Base-by-base conservation (phyloP, 2,329 filamentous ascomycete species). In the Monilinia polystroma region DNA sequence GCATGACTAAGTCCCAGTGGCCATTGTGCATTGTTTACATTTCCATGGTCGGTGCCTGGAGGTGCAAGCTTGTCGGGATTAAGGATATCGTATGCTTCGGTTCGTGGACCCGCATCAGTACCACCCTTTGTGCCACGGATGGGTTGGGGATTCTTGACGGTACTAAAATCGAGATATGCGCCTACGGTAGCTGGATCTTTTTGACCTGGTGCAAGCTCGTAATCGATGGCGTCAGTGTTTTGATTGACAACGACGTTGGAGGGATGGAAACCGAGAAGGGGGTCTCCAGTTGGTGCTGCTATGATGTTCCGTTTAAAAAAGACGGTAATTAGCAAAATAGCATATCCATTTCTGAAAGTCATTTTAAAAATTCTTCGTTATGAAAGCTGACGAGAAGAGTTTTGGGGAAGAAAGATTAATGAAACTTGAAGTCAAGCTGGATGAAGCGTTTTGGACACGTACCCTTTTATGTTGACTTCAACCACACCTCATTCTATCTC, bases 11-110 rank as follows among this genome's bases (percentile, higher is more conserved):
- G 63, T 4, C 70, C 70, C 26, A 72, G n/a, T 81, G 85, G 87
- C 90, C 90, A 92, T 68, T 88, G 83, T 84, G 92, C 87, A 77
- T 91, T 92, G 62, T 83, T 79, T 75, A 92, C 81, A 71, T 84
- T 85, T 47, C 90, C 90, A 76, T 88, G 85, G 73, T 93, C 90
- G 7, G 90, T 92, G 74, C 85, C 87, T 0, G 90, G 90, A 23
- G 90, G 89, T 26, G 90, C 84, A 52, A 92, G 81, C 54, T 91
- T 79, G 76, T 92, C 89, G 0, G 90, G 89, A 75, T 86, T 89
- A 78, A 92, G 86, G 56, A 86, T 82, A 64, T 90, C 86, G 29
- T 90, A 86, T 62, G 85, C 85, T 68, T 80, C 81, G 76, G 92
- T 93, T 76, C 87, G 86, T 0, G 90, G 90, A 0, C 84, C 84